Percentiles rank a stretch among this genome's conserved stretches.
These are phyloP conservation scores for Vitis cinerea DNA, from an alignment of 164 flowering plant genomes.

Conservation along the genomic window DNA sequence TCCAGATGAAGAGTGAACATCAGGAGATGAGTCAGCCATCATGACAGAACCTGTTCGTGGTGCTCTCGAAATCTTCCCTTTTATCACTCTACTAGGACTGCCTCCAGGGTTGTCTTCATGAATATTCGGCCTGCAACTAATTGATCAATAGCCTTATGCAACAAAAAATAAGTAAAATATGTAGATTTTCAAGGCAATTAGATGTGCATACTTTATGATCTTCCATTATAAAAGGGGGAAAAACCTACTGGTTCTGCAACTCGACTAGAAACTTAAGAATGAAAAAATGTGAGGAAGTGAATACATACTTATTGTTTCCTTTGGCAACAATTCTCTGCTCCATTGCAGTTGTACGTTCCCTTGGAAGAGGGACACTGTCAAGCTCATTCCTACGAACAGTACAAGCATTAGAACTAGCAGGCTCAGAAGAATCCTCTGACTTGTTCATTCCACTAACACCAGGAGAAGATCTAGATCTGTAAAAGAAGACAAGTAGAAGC, in stretches of 20 bases:
- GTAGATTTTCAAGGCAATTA: not conserved
- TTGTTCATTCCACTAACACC: slow-evolving; percentile 24
- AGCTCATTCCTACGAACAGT: slow-evolving; percentile 15
- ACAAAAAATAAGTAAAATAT: not conserved
- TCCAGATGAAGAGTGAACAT: slow-evolving; percentile 23
- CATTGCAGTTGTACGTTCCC: slow-evolving; percentile 10
- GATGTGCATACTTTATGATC: too few relatives aligned
- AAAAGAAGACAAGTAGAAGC: not conserved
- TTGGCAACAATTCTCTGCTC: slow-evolving; percentile 22
- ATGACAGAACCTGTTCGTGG: slow-evolving; percentile 31
- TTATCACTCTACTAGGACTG: slow-evolving; percentile 14
- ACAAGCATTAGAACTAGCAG: slow-evolving; percentile 21
- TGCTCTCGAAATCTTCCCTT: slow-evolving; percentile 32
- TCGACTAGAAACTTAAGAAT: not conserved
- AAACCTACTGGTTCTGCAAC: not conserved
- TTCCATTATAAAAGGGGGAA: not conserved
- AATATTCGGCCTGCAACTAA: slow-evolving; percentile 15
- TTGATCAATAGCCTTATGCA: not conserved
- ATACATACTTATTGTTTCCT: slow-evolving; percentile 25
- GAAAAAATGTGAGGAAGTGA: not conserved
- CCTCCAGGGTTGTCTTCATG: slow-evolving; percentile 15
- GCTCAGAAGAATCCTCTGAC: slow-evolving; percentile 21
- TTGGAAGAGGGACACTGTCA: slow-evolving; percentile 18
- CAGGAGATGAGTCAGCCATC: slow-evolving; percentile 28
- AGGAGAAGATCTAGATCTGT: slow-evolving; percentile 26